Evolutionary conservation across 371 early-diverging fungal genomes (phyloP).

Genomic region (Umbelopsis sp.): DNA sequence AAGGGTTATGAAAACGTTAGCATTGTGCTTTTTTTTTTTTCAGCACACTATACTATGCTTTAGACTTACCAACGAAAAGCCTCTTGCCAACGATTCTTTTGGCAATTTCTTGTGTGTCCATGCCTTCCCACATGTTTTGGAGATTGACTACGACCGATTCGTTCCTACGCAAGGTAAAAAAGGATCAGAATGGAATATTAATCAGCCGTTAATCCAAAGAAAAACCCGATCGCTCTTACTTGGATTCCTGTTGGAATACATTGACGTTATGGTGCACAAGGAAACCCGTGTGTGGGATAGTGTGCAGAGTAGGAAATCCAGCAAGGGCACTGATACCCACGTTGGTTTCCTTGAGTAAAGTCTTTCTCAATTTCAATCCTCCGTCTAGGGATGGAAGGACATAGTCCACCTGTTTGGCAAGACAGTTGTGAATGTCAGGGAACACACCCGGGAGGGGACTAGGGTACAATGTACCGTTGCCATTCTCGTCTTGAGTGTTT

Average conservation of each 20-base stretch:
- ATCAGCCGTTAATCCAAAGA: no score
- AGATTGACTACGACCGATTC: conserved; percentile 83
- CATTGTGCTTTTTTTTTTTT: no score
- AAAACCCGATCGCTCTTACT: conserved; percentile 24
- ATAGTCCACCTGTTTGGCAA: conserved; percentile 50
- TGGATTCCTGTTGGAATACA: conserved; percentile 85
- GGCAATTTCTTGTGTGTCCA: conserved; percentile 55
- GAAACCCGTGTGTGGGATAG: conserved; percentile 69
- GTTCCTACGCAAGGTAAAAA: conserved; percentile 39
- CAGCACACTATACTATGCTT: no score
- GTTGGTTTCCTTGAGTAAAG: conserved; percentile 68
- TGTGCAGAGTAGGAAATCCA: conserved; percentile 91
- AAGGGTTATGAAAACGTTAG: not conserved
- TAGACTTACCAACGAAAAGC: conserved; percentile 58
- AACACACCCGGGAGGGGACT: conserved; percentile 78
- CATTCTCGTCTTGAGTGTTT: conserved; percentile 28
- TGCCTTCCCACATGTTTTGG: conserved; percentile 55
- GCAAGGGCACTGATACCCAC: conserved; percentile 74
- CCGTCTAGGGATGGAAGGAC: conserved; percentile 61
- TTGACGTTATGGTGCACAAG: conserved; percentile 79
- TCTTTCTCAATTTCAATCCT: conserved; percentile 56
- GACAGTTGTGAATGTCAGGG: conserved; percentile 66
- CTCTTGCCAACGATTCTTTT: conserved; percentile 56
- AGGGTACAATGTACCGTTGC: conserved; percentile 36
- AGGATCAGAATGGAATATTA: not conserved